A percentile compares a stretch with the other conserved stretches of the same genome.
Evolutionary conservation across 169 alveolate species (phyloP).

Genomic region (Plasmodium knowlesi): DNA sequence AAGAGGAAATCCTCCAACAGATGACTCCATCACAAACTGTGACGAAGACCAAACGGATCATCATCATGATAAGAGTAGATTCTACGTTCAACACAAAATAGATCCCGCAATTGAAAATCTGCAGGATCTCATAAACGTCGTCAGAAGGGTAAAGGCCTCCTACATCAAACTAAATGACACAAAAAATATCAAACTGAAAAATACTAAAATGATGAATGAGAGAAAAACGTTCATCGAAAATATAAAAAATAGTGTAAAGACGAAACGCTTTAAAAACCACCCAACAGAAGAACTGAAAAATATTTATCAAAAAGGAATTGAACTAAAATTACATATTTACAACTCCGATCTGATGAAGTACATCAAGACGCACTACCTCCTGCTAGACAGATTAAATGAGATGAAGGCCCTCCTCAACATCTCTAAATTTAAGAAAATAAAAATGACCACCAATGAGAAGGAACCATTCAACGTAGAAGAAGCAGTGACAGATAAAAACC

Average conservation of each 20-base stretch:
- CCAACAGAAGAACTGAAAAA: constrained; percentile 33
- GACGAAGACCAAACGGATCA: background rate
- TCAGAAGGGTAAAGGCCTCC: constrained; percentile 10
- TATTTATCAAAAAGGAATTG: constrained; percentile 17
- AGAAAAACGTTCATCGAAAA: constrained; percentile 46
- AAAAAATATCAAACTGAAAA: constrained; percentile 18
- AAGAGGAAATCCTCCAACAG: no score
- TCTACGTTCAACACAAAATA: background rate
- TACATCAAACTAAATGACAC: background rate
- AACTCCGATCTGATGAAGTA: constrained; percentile 7
- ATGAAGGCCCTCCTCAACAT: constrained; percentile 20
- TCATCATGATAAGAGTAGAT: background rate
- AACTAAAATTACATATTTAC: constrained; percentile 36
- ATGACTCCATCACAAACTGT: background rate
- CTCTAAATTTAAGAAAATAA: constrained; percentile 5
- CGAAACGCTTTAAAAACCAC: constrained; percentile 28
- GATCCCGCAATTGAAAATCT: background rate
- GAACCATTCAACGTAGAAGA: constrained; percentile 13
- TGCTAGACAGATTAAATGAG: constrained; percentile 18
- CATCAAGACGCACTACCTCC: constrained; percentile 18
- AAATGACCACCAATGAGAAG: background rate
- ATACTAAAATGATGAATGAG: constrained; percentile 33
- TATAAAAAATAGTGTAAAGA: constrained; percentile 26
- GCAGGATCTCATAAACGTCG: constrained; percentile 47
- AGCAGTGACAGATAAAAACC: constrained; percentile 15